A percentile compares a stretch with the other conserved stretches of the same genome.
Conservation (phyloP, 1,284 basidiomycete species). For the Cutaneotrichosporon cyanovorans region DNA sequence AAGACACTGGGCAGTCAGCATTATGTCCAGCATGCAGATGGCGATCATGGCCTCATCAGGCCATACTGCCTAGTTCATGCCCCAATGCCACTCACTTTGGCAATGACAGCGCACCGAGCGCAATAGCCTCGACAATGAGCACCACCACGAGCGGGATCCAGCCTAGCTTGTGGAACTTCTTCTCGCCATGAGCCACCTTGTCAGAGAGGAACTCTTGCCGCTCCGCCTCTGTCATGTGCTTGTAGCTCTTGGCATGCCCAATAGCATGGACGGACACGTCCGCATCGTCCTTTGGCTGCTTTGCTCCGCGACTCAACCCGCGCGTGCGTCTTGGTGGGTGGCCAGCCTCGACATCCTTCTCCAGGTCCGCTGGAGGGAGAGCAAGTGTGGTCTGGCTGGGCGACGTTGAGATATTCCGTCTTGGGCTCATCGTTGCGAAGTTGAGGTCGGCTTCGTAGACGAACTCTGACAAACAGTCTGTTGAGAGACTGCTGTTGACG, state of each 20-base stretch:
- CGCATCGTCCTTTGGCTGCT: not conserved
- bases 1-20: constrained; percentile 10
- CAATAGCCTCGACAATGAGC: constrained; percentile 16
- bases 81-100: constrained; percentile 10
- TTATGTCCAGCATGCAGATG: not conserved
- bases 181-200: constrained; percentile 7
- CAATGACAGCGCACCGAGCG: constrained; percentile 14
- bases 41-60: too few species aligned
- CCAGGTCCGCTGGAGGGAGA: too few species aligned
- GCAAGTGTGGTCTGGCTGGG: too few species aligned
- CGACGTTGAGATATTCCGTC: too few species aligned
- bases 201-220: constrained; percentile 8
- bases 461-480: too few species aligned
- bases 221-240: constrained; percentile 13
- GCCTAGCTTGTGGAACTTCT: constrained; percentile 18
- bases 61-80: too few species aligned
- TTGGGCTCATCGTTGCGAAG: too few species aligned
- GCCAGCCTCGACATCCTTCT: too few species aligned
- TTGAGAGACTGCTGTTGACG: too few species aligned
- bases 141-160: constrained; percentile 18
- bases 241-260: not conserved
- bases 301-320: not conserved
- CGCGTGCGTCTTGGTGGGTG: too few species aligned
- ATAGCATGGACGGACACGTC: too few species aligned
- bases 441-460: too few species aligned